Evolutionary conservation across 1,139 yeast species (phyloP), one percentile per base, ranked within the genome.

Genomic region (Hyphopichia wangnamkhiaoensis): DNA sequence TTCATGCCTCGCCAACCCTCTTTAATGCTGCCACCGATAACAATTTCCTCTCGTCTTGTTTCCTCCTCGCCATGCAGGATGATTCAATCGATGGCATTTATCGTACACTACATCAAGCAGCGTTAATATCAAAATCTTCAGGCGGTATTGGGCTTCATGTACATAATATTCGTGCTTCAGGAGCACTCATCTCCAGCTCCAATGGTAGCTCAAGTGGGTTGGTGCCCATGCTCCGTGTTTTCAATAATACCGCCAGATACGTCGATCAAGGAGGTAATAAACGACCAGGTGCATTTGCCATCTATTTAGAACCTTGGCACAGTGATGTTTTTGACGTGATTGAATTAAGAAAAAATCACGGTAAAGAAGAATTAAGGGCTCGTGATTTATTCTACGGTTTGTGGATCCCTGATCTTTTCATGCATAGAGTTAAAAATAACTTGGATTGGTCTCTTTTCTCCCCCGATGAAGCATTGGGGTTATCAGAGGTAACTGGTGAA

Each of bases 191-290:
- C 34, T 65, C 79, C 3, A 75, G 80, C 31, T 65, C 82, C 7
- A 76, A 76, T 54, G 84, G 83, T 21, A 67, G 68, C 3, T 75
- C 82, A 4, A 75, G 68, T 52, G 84, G 84, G 15, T 58, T 79
- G 33, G 75, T 78, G 16, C 84, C 84, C 1, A 76, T 79, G 82
- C 59, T 79, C 13, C 68, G 78, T 46, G 83, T 78, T 15, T 78
- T 78, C 58, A 78, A 79, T 52, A 72, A 76, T 51, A 77, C 82
- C 6, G 82, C 84, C 14, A 68, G 80, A 52, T 78, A 77, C 49
- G 84, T 79, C 20, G 83, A 79, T 48, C 84, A 79, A 53, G 84
- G 84, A 25, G 83, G 83, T 23, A 78, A 78, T 49, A 78, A 78
- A 56, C 58, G 84, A 47, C 84, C 84, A 0, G 83, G 84, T 32